Evolutionary conservation across 768 basidiomycete genomes (phyloP), one percentile per base, ranked within the genome.

Genomic region (Suillus hirtellus): DNA sequence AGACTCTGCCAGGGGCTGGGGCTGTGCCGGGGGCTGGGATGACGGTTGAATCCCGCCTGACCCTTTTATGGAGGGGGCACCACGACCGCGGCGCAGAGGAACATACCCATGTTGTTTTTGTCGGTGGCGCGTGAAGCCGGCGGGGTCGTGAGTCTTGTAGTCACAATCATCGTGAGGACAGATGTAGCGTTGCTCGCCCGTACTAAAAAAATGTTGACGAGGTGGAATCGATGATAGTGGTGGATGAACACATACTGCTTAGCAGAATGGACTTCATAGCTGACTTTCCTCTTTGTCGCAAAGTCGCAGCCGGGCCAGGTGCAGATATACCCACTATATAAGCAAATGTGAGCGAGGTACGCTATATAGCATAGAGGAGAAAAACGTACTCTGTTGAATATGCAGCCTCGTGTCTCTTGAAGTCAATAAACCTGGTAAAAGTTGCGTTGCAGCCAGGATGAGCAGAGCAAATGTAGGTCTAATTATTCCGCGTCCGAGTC

Each of bases 61-160:
- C 24, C 7, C 27, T 17, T 15, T 31, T 17, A 10, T 38, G 3
- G 24, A 3, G 17, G 24, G 4, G 5, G 24, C 24, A 27, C 17
- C 56, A 17, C 27, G 56, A 58, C 27, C 40, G 9, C 55, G 55
- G 10, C 38, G 17, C 40, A 11, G 40, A 58, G 74, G 68, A 10
- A 67, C 21, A 40, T 74, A 66, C 2, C 61, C 68, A 19, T 76
- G 74, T 9, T 19, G 11, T 19, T 55, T 60, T 44, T 69, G 66
- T 4, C 75, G 65, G 50, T 76, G 71, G 56, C 61, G 72, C 12
- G 73, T 64, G 9, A 76, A 47, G 38, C 66, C 60, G 0, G 73
- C 70, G 15, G 74, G 71, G 47, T 74, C 70, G 2, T 63, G 21
- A 0, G 72, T 75, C 38, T 42, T 64, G 55, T 64, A 75, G 17